Base-by-base conservation (phyloP, 495 filamentous ascomycete genomes). In the Astrothelium macrocarpum region DNA sequence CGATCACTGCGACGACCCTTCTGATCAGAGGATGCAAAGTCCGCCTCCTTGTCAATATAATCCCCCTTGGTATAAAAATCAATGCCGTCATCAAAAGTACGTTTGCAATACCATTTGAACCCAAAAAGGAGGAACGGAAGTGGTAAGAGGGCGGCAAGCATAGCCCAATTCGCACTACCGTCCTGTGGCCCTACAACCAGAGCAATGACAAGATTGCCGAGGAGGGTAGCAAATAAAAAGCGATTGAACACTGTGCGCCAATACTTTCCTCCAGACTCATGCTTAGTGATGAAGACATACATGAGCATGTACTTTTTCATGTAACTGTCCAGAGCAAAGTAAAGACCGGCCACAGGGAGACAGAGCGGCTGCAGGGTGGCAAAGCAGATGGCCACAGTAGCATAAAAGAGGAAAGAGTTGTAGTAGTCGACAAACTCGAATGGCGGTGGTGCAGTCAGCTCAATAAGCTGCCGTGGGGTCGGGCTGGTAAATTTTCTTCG, bases 341-440 rank as follows among this genome's bases (percentile, higher is more conserved):
- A 99, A 23, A 97, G 70, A 1, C 92, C 92, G 0, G 89, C 90
- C 39, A 96, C 86, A 0, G 90, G 90, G n/a, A 99, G 81, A 3
- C 91, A 88, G 34, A 97, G 82, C 0, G 94, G 94, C 75, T 97
- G 94, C 46, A 97, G 75, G 12, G 88, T 86, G 1, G 87, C 86
- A 72, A 92, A 97, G 70, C 85, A 90, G 36, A 99, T 79, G 1
- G 90, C 87, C 34, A 97, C 88, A 0, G 94, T 97, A 2, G 89
- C 79, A 73, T 97, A 97, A 77, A 90, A 99, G 20, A 97, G 80
- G 75, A 97, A 97, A 75, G 87, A 90, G 72, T 97, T 97, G 79
- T 97, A 97, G 76, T 97, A 97, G 64, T 83, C 90, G 59, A 94
- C 90, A 70, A 96, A 98, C 68, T 97, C 92, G 74, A 99, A 97